Base-by-base conservation (phyloP, 2,329 filamentous ascomycete species). In the Colletotrichum graminicola region DNA sequence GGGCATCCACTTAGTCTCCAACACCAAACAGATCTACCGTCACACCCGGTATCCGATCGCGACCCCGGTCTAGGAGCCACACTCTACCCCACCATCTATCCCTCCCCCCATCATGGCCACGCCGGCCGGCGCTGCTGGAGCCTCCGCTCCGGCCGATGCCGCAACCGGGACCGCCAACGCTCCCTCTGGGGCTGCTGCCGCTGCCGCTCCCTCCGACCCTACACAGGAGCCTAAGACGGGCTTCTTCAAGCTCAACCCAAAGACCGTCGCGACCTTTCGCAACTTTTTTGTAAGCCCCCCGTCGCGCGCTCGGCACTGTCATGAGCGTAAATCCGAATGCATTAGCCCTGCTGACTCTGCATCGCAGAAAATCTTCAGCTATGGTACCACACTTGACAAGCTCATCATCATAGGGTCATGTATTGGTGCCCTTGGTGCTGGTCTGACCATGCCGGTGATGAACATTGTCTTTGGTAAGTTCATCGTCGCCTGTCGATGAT, bases 391-490 rank as follows among this genome's bases (percentile, higher is more conserved):
- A 39, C 32, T 62, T 10, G 70, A 72, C 29, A 72, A 72, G 34
- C 45, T 72, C 34, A 62, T 72, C 56, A 69, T 72, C 29, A 43
- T 57, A 18, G 39, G 36, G 36, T 72, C 70, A n/a, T 56, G 64
- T 29, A 23, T 72, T 29, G 66, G 55, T 41, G 70, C 70, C 21
- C 65, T 72, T 26, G 70, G 66, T 21, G 66, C 70, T n/a, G 70
- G 70, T 16, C 67, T 52, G 52, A 76, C 75, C n/a, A 65, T 82
- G 64, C 77, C 81, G 2, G 69, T 82, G 63, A 76, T 81, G 52
- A 79, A 79, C 52, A 74, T 82, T 1, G 76, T 82, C 0, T 79
- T 82, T 54, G 81, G 81, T 73, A 68, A 36, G 68, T 68, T 5
- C 10, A 34, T 8, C 8, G 0, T 3, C 21, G 0, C 29, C 16